These are phyloP conservation scores for Hordeum vulgare DNA, from an alignment of 176 grass and related monocot genomes.

Conservation along the genomic window DNA sequence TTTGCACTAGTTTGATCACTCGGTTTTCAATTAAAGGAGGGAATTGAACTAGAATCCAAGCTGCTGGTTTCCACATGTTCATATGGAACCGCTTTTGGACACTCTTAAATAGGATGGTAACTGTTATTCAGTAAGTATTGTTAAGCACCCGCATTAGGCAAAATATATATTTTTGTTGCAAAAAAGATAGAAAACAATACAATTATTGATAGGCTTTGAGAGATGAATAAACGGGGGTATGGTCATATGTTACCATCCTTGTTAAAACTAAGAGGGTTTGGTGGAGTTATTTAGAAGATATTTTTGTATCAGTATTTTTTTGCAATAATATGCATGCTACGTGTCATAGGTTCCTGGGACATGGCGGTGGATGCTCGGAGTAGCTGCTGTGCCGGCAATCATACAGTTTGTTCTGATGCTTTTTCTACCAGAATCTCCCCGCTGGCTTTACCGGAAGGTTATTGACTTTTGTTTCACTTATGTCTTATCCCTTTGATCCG, in stretches of 20 bases:
- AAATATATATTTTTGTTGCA: background rate
- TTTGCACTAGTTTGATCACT: background rate
- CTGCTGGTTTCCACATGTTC: background rate
- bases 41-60: background rate
- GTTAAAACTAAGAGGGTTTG: background rate
- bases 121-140: background rate
- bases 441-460: slow-evolving; percentile 97
- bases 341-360: slow-evolving; percentile 78
- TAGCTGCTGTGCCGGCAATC: slow-evolving; percentile 79
- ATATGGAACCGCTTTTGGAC: background rate
- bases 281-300: background rate
- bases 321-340: slow-evolving; percentile 19
- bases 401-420: slow-evolving; percentile 87
- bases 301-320: background rate
- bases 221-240: background rate
- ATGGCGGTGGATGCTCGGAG: slow-evolving; percentile 98
- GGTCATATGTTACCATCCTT: background rate
- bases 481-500: background rate
- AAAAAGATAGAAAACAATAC: background rate
- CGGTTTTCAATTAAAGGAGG: background rate
- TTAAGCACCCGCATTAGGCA: background rate
- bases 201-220: background rate
- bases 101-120: background rate
- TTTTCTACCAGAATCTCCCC: slow-evolving; percentile 90
- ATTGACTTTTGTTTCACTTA: background rate